Evolutionary conservation across 345 rosid species (phyloP).

Genomic region (Cardamine occulta): DNA sequence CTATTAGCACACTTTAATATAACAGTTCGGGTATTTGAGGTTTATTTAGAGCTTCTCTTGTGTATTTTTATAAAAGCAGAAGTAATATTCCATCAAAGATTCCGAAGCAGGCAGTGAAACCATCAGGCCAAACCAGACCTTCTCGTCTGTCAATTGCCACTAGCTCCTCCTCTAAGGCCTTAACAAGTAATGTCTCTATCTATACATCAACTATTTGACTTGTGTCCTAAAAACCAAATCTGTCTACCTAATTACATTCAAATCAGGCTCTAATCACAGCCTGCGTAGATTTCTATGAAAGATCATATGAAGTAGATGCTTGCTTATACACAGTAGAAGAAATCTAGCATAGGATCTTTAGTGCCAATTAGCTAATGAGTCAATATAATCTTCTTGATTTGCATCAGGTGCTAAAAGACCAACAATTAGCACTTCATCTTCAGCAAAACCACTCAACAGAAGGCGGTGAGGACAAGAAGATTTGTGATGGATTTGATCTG

Average conservation of each 20-base stretch:
- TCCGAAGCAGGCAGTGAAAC: conserved; percentile 58
- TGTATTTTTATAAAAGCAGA: conserved; percentile 40
- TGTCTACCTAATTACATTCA: neutral
- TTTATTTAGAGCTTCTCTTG: conserved; percentile 4
- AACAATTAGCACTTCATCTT: conserved; percentile 2
- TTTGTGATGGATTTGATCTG: conserved; percentile 31
- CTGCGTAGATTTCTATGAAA: neutral
- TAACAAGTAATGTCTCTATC: conserved; percentile 52
- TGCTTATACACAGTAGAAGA: neutral
- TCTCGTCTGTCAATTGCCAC: conserved; percentile 57
- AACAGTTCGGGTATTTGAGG: neutral
- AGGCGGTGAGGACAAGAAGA: conserved; percentile 12
- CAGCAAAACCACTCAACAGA: conserved; percentile 23
- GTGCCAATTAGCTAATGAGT: neutral
- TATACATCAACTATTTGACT: neutral
- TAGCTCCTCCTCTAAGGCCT: conserved; percentile 58
- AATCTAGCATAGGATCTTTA: neutral
- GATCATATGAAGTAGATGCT: conserved; percentile 9
- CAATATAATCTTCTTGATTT: neutral
- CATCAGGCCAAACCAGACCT: conserved; percentile 49
- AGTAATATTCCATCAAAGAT: conserved; percentile 53
- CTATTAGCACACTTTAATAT: neutral
- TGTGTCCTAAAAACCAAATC: conserved; percentile 3
- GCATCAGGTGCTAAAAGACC: conserved; percentile 13
- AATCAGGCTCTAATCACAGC: neutral